phyloP scores from a whole-genome alignment of 2,329 filamentous ascomycete genomes.

The Fusarium napiforme region DNA sequence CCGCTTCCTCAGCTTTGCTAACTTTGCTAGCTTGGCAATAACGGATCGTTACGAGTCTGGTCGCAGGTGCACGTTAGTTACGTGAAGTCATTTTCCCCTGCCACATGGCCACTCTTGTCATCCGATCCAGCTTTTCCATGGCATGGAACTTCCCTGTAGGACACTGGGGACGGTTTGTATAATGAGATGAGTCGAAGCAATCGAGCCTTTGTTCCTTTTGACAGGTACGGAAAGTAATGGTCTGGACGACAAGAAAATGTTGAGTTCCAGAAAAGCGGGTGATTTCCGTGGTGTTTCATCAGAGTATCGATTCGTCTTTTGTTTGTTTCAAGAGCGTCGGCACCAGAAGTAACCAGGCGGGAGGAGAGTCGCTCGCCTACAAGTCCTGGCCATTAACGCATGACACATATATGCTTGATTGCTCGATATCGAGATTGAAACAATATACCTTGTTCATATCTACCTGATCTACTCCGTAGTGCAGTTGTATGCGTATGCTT shows the following conservation, averaged over 20 bases:
- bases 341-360: not conserved
- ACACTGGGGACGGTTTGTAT: not conserved
- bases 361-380: not conserved
- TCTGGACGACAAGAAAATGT: not conserved
- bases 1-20: not conserved
- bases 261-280: not conserved
- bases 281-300: not conserved
- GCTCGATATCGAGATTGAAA: conserved; percentile 24
- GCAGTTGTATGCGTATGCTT: not conserved
- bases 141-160: not conserved
- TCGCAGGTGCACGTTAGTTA: not conserved
- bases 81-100: not conserved
- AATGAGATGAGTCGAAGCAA: not conserved
- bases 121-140: conserved; percentile 13
- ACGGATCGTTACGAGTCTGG: not conserved
- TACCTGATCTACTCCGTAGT: not conserved
- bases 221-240: not conserved
- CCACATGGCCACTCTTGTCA: conserved; percentile 14
- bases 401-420: conserved; percentile 4
- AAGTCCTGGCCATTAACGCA: not conserved
- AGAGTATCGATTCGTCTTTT: conserved; percentile 11
- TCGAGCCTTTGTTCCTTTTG: not conserved
- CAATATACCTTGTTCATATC: conserved; percentile 8
- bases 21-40: not conserved
- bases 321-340: conserved; percentile 21